Base-by-base conservation (phyloP, 345 rosid species). In the Eucalyptus curtisii region DNA sequence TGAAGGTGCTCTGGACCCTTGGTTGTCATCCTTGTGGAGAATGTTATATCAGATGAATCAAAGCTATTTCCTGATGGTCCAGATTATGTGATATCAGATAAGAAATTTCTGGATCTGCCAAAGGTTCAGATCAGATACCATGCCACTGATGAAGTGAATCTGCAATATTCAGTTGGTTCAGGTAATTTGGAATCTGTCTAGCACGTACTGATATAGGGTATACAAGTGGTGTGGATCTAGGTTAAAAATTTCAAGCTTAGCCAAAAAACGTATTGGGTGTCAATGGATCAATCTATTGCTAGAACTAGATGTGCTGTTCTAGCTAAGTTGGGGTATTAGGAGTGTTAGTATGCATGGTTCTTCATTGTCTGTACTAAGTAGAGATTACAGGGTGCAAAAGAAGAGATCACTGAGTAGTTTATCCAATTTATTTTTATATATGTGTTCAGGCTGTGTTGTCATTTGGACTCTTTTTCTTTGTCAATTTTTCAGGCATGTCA, bases 1-100 rank as follows among this genome's bases (percentile, higher is more conserved):
- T 90, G 99, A 97, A 95, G 99, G 96, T 92, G 94, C 96, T 91
- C 89, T 98, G 92, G 99, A 98, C 93, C 96, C 98, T 42, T 98
- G 99, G 99, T 92, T 96, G 96, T 90, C 90, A 90, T 94, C 97
- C 90, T 94, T 97, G 90, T 98, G 99, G 99, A 92, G 87, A 89
- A 61, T 86, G 55, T 90, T 95, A 93, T 87, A 90, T 92, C 92
- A 93, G 91, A 93, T 94, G 27, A 90, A 92, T 89, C 98, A 86
- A 92, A 92, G 57, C 92, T 93, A 89, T 94, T 96, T 81, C 99
- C 97, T 30, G 91, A 92, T 89, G 99, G 99, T 89, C 96, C 93
- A 87, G 94, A 95, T 90, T 92, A 89, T 89, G 76, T 91, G 89
- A 88, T 87, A 92, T 88, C 93, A 61, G 94, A 92, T 87, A 88